phyloP scores from a whole-genome alignment of 192 early-diverging fungal genomes.

The Backusella tuberculispora region DNA sequence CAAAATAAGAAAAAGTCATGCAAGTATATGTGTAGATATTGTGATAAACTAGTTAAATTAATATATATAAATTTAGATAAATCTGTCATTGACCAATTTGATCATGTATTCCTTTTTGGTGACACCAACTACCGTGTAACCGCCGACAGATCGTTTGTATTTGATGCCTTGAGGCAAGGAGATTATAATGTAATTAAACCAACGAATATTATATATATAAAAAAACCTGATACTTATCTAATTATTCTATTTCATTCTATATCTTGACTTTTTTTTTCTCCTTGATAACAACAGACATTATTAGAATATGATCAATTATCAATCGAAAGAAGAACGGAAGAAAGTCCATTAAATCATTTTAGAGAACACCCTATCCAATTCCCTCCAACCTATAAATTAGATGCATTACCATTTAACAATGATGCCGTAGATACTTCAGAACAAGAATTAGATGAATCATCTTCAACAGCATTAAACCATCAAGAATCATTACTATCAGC shows the following conservation, averaged over 20 bases:
- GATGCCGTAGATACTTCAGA: constrained; percentile 21
- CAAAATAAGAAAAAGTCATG: constrained; percentile 43
- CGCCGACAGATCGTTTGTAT: constrained; percentile 52
- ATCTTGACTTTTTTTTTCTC: not conserved
- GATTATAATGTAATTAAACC: constrained; percentile 46
- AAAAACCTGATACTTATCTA: not conserved
- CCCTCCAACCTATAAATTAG: constrained; percentile 83
- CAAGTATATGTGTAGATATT: constrained; percentile 23
- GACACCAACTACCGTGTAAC: constrained; percentile 82
- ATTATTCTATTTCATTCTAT: not conserved
- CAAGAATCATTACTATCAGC: not conserved
- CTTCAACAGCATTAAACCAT: constrained; percentile 5
- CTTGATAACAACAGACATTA: constrained; percentile 34
- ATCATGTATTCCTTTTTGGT: constrained; percentile 72
- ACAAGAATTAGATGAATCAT: not conserved
- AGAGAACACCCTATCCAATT: constrained; percentile 70
- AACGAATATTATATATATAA: not conserved
- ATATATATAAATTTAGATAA: not conserved
- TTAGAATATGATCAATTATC: constrained; percentile 51
- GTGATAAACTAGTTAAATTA: not conserved
- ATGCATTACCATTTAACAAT: constrained; percentile 28
- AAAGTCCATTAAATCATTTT: constrained; percentile 47
- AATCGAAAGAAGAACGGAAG: constrained; percentile 27
- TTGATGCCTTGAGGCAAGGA: constrained; percentile 49
- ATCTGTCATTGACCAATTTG: constrained; percentile 53